These are phyloP conservation scores for Camelina hispida DNA, from an alignment of 345 rosid species.

Conservation along the genomic window DNA sequence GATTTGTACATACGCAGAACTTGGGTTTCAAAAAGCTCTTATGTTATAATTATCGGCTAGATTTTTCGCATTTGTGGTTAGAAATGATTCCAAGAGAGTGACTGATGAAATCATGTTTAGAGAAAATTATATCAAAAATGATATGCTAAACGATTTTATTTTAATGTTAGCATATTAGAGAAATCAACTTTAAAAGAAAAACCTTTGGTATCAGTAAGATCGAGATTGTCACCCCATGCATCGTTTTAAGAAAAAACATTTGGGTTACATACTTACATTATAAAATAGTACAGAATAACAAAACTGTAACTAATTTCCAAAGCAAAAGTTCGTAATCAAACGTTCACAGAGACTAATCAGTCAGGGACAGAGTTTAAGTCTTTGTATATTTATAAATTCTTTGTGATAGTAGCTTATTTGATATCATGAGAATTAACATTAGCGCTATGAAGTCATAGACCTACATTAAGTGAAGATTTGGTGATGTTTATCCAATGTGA, in stretches of 20 bases:
- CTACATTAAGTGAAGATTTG: neutral
- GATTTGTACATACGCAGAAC: neutral
- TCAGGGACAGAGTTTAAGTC: neutral
- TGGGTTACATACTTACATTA: too few relatives aligned
- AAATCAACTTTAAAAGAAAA: neutral
- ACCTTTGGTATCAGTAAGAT: neutral
- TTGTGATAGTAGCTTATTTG: neutral
- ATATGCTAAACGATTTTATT: neutral
- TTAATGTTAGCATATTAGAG: neutral
- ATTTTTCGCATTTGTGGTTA: neutral
- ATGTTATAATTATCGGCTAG: neutral
- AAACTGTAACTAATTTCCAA: neutral
- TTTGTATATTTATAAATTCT: neutral
- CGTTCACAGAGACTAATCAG: neutral
- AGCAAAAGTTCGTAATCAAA: neutral
- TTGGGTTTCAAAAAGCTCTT: neutral
- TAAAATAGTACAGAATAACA: neutral
- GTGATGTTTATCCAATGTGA: conserved; percentile 13
- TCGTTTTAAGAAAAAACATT: neutral
- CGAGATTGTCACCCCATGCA: neutral
- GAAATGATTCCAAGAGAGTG: neutral
- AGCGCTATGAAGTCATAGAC: neutral
- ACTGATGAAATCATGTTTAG: neutral
- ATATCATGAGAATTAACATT: neutral
- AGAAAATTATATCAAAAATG: neutral